These are phyloP conservation scores for Vigna mungo DNA, from an alignment of 306 rosid species.

Conservation along the genomic window DNA sequence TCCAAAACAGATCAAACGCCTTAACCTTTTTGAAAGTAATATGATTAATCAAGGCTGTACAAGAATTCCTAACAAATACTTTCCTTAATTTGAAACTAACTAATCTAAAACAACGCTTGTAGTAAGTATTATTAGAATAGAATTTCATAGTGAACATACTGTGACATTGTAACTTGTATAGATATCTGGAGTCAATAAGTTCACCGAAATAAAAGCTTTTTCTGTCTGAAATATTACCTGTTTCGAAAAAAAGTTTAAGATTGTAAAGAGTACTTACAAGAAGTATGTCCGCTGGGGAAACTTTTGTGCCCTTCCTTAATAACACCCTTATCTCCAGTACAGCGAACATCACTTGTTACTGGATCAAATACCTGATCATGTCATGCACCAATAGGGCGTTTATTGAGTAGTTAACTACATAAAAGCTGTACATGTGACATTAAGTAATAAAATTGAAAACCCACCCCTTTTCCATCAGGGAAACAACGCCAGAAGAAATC, in stretches of 20 bases:
- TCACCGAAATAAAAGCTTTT: background rate
- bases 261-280: conserved; percentile 67
- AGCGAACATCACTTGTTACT: conserved; percentile 62
- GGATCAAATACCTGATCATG: conserved; percentile 69
- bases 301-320: conserved; percentile 96
- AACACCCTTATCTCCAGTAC: conserved; percentile 69
- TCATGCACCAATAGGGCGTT: conserved; percentile 39
- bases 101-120: too few species aligned
- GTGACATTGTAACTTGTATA: too few species aligned
- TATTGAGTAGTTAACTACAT: conserved; percentile 32
- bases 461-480: conserved; percentile 85
- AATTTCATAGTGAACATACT: too few species aligned
- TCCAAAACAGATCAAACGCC: conserved; percentile 10
- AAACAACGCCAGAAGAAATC: conserved; percentile 99
- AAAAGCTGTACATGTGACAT: conserved; percentile 33
- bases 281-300: conserved; percentile 97
- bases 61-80: too few species aligned
- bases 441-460: conserved; percentile 37
- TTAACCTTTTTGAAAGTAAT: background rate
- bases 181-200: background rate
- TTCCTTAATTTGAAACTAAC: too few species aligned
- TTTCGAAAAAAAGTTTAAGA: background rate
- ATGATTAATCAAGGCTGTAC: too few species aligned
- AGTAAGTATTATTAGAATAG: too few species aligned
- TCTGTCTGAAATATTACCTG: too few species aligned